Evolutionary conservation across 371 early-diverging fungal species (phyloP), one percentile per base, ranked within the genome.

Genomic region (Chytridium lagenaria): DNA sequence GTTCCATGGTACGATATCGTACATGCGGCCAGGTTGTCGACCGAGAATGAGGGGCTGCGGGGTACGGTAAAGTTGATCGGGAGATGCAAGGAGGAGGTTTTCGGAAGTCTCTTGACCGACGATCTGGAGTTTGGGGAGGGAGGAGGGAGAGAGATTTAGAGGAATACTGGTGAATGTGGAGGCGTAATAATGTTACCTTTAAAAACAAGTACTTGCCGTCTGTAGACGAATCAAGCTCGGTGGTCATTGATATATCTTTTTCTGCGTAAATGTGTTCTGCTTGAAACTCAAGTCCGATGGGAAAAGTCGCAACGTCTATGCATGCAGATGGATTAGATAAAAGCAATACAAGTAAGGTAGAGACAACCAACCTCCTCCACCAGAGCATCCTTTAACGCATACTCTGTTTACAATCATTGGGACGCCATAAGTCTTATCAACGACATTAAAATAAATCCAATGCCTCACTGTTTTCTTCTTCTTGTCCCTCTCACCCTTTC

Each of bases 221-320:
- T n/a, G 50, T 70, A 0, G 81, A 75, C 1, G 39, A 7, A 12
- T 61, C 69, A 1, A 80, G 33, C 49, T 76, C 80, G 0, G 80
- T 61, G 1, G 82, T 78, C 39, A 83, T 70, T 1, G 74, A 37
- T 37, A 71, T 73, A 55, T 88, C 86, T 1, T 73, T 10, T 59
- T 88, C 88, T 10, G 55, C 52, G 73, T 86, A 83, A 34, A 88
- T 80, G 37, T n/a, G n/a, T n/a, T n/a, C n/a, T n/a, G n/a, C n/a
- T n/a, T n/a, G n/a, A n/a, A n/a, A n/a, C n/a, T n/a, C n/a, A n/a
- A n/a, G n/a, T n/a, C n/a, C n/a, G n/a, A n/a, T n/a, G n/a, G n/a
- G n/a, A n/a, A n/a, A n/a, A n/a, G n/a, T n/a, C n/a, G n/a, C n/a
- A n/a, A n/a, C n/a, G n/a, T n/a, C n/a, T n/a, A n/a, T n/a, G n/a